A percentile compares a stretch with the other conserved stretches of the same genome.
Evolutionary conservation across 768 basidiomycete species (phyloP).

Genomic region (Mycena galopus): DNA sequence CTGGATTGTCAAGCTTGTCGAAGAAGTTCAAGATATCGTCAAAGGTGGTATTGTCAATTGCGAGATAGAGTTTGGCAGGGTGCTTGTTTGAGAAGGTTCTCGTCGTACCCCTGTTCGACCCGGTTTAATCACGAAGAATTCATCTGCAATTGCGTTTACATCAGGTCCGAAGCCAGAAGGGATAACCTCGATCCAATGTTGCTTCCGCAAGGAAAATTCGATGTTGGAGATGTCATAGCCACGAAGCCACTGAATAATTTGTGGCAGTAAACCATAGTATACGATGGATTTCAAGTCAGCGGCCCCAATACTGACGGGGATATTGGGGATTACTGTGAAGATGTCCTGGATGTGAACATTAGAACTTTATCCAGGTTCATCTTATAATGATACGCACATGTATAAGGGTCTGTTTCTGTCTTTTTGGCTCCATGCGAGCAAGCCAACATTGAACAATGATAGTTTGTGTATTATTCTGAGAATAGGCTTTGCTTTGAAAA

Average conservation of each 20-base stretch:
- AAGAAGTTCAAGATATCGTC: neutral
- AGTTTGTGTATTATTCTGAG: neutral
- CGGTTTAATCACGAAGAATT: neutral
- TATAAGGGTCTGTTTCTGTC: neutral
- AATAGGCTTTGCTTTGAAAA: neutral
- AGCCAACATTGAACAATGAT: slow-evolving; percentile 2
- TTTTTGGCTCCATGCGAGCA: neutral
- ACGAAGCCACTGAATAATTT: slow-evolving; percentile 6
- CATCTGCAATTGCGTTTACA: slow-evolving; percentile 9
- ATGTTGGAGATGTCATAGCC: neutral
- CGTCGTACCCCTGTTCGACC: neutral
- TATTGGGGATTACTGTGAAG: neutral
- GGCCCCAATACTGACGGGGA: slow-evolving; percentile 5
- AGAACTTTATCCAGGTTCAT: no score
- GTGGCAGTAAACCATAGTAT: neutral
- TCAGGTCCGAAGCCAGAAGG: neutral
- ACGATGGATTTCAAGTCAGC: neutral
- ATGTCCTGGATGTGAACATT: neutral
- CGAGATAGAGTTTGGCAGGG: slow-evolving; percentile 3
- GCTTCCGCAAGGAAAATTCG: neutral
- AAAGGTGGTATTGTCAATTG: neutral
- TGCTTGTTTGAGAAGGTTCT: slow-evolving; percentile 3
- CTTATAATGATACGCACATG: slow-evolving; percentile 3
- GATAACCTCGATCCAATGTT: slow-evolving; percentile 7
- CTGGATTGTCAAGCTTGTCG: slow-evolving; percentile 5